phyloP scores from a whole-genome alignment of 768 basidiomycete species.

The Lactifluus rugatus region DNA sequence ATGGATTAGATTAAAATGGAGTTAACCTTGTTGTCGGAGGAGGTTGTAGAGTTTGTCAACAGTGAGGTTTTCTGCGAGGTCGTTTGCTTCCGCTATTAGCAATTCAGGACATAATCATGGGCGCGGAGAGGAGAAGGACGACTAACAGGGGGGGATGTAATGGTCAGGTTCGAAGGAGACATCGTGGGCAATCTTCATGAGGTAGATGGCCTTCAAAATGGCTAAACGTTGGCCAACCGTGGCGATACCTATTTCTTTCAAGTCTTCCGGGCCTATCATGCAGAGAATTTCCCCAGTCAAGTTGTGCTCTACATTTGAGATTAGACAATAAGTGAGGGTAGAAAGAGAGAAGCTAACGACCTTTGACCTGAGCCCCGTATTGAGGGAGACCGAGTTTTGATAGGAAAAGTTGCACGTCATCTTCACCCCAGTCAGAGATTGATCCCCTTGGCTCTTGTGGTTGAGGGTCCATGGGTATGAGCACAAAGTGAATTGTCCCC shows the following conservation, averaged over 20 bases:
- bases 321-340: constrained; percentile 6
- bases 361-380: constrained; percentile 75
- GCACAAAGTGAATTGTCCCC: not conserved
- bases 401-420: constrained; percentile 74
- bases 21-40: constrained; percentile 66
- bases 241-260: constrained; percentile 81
- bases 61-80: constrained; percentile 42
- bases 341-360: constrained; percentile 33
- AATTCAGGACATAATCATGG: not conserved
- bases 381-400: constrained; percentile 70
- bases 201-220: constrained; percentile 89
- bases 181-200: constrained; percentile 73
- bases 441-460: constrained; percentile 23
- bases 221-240: constrained; percentile 87
- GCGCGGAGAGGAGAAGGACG: not conserved
- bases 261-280: constrained; percentile 69
- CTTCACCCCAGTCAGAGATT: constrained; percentile 61
- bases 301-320: constrained; percentile 57
- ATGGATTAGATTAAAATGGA: not conserved
- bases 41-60: constrained; percentile 58
- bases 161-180: constrained; percentile 76
- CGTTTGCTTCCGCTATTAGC: constrained; percentile 46
- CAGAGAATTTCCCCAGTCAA: constrained; percentile 88
- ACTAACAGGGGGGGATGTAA: constrained; percentile 84
- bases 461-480: constrained; percentile 25